Evolutionary conservation across 176 grass and related monocot species (phyloP).

Genomic region (Poa annua): DNA sequence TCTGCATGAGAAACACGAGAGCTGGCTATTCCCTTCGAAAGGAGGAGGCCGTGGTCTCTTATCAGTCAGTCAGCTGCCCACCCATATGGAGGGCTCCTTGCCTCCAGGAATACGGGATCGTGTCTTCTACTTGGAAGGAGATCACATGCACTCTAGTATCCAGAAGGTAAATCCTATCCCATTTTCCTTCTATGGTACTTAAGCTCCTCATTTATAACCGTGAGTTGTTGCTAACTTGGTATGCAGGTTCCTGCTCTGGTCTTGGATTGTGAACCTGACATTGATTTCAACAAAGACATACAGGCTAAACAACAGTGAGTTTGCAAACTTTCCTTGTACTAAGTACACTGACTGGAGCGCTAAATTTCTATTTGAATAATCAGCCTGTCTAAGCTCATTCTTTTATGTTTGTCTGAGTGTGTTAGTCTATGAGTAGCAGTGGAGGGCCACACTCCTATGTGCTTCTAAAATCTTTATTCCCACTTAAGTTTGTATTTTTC

Average conservation of each 20-base stretch:
- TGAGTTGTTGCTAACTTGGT: slow-evolving; percentile 19
- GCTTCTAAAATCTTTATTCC: background rate
- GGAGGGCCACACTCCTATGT: background rate
- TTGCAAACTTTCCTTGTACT: background rate
- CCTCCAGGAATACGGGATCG: slow-evolving; percentile 80
- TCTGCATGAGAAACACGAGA: slow-evolving; percentile 98
- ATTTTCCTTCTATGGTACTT: background rate
- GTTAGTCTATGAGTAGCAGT: background rate
- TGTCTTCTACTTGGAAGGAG: slow-evolving; percentile 86
- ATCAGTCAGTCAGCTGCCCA: slow-evolving; percentile 74
- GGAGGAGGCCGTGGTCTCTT: slow-evolving; percentile 55
- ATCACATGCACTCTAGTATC: slow-evolving; percentile 92
- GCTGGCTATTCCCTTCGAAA: slow-evolving; percentile 80
- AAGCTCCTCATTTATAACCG: background rate
- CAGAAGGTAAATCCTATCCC: slow-evolving; percentile 63
- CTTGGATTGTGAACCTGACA: slow-evolving; percentile 95
- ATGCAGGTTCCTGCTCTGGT: slow-evolving; percentile 85
- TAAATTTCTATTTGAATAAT: background rate
- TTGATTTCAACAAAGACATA: slow-evolving; percentile 90
- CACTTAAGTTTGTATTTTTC: background rate
- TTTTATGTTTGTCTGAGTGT: background rate
- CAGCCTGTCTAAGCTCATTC: background rate
- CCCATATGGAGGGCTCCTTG: slow-evolving; percentile 58
- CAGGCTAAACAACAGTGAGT: slow-evolving; percentile 87
- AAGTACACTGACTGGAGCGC: background rate